Evolutionary conservation across 1,284 basidiomycete species (phyloP).

Genomic region (Pyrrhoderma lamaoense): DNA sequence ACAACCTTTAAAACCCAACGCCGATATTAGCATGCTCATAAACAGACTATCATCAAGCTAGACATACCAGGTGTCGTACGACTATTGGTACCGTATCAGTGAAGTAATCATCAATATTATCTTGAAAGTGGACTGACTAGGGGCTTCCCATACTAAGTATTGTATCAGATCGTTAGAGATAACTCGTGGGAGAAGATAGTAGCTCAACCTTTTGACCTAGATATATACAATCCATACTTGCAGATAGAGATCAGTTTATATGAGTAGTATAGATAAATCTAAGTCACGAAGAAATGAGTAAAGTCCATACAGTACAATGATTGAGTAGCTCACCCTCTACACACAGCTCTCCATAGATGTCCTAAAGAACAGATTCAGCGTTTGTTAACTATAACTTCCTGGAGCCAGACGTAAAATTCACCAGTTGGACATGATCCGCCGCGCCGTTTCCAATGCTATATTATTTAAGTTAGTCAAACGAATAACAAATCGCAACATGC

Average conservation of each 20-base stretch:
- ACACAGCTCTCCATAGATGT: conserved; percentile 86
- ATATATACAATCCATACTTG: conserved; percentile 94
- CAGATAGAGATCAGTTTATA: no score
- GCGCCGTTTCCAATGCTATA: conserved; percentile 84
- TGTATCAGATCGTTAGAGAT: no score
- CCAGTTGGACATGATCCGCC: conserved; percentile 82
- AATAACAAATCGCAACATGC: background rate
- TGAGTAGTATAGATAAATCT: no score
- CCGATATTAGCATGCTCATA: conserved; percentile 29
- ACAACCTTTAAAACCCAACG: conserved; percentile 43
- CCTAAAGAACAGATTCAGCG: conserved; percentile 37
- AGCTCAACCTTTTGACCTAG: conserved; percentile 74
- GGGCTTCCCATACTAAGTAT: conserved; percentile 31
- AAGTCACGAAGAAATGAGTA: no score
- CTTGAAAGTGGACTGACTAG: conserved; percentile 14
- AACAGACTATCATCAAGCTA: conserved; percentile 22
- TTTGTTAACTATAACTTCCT: background rate
- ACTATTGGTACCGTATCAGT: conserved; percentile 28
- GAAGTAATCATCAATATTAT: conserved; percentile 1
- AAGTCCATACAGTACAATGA: no score
- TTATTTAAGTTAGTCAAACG: background rate
- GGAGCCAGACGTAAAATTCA: conserved; percentile 29
- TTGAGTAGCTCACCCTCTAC: conserved; percentile 21
- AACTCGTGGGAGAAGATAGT: no score
- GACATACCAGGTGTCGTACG: conserved; percentile 50